Percentiles rank a stretch among this genome's conserved stretches.
phyloP scores from a whole-genome alignment of 257 asterid genomes.

The Petunia axillaris region DNA sequence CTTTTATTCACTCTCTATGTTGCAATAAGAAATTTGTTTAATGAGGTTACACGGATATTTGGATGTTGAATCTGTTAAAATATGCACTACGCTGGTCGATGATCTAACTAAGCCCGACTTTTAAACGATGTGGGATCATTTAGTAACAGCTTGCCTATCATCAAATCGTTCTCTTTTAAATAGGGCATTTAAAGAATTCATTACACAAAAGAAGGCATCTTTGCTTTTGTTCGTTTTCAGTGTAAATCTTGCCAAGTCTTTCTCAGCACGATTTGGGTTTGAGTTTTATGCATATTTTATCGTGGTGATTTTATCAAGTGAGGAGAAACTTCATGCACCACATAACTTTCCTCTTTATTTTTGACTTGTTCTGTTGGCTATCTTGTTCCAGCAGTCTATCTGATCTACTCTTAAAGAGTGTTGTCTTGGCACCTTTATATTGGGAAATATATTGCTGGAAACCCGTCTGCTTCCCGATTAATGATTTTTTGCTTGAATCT shows the following conservation, averaged over 20 bases:
- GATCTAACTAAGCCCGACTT: not conserved
- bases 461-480: constrained; percentile 2
- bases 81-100: constrained; percentile 13
- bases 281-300: not conserved
- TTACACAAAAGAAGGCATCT: not conserved
- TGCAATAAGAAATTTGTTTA: constrained; percentile 17
- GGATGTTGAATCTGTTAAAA: constrained; percentile 22
- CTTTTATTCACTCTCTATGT: constrained; percentile 24
- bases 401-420: not conserved
- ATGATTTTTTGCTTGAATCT: not conserved
- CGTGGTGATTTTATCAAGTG: not conserved
- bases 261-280: not conserved
- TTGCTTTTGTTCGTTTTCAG: not conserved
- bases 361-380: not conserved
- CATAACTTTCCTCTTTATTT: not conserved
- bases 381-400: constrained; percentile 15
- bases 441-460: not conserved
- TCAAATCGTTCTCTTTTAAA: not conserved
- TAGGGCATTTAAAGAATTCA: not conserved
- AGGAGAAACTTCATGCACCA: not conserved
- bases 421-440: not conserved
- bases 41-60: constrained; percentile 19
- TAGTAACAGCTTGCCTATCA: constrained; percentile 1
- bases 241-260: not conserved
- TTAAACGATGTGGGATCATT: not conserved